These are phyloP conservation scores for Aspergillus flavus DNA, from an alignment of 2,329 filamentous ascomycete genomes.

Conservation along the genomic window DNA sequence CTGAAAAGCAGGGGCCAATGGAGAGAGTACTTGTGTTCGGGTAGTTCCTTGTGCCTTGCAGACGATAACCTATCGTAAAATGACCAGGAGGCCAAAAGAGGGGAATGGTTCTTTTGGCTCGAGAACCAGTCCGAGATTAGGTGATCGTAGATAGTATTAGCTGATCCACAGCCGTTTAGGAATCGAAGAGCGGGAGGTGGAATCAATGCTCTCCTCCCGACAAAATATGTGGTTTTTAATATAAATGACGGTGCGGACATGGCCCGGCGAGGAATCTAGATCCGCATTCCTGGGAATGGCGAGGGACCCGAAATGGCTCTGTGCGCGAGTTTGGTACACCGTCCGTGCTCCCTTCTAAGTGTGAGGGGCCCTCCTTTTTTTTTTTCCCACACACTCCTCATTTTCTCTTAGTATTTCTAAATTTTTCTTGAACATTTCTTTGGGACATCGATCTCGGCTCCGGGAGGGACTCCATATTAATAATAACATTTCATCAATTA, in stretches of 20 bases:
- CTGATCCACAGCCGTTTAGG: not conserved
- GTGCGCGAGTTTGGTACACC: constrained; percentile 12
- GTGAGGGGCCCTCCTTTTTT: constrained; percentile 3
- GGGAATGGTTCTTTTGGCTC: not conserved
- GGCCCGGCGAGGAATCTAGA: constrained; percentile 13
- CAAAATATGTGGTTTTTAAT: not conserved
- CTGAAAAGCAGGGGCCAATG: not conserved
- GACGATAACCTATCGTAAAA: constrained; percentile 1
- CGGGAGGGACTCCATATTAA: not conserved
- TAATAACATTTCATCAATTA: not conserved
- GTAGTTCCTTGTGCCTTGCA: constrained; percentile 8
- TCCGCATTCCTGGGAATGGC: constrained; percentile 15
- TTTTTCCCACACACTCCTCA: not conserved
- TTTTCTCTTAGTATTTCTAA: not conserved
- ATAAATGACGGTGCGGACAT: not conserved
- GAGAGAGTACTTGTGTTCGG: not conserved
- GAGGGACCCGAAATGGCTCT: constrained; percentile 15
- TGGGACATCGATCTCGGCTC: not conserved
- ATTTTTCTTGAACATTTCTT: not conserved
- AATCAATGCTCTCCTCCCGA: not conserved
- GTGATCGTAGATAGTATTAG: not conserved
- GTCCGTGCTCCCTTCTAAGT: constrained; percentile 15
- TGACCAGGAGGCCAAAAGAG: not conserved
- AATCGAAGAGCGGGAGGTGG: not conserved
- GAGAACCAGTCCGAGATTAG: constrained; percentile 9